A percentile compares a stretch with the other conserved stretches of the same genome.
Conservation (phyloP, 768 basidiomycete genomes). For the Tricholoma hemisulphureum region DNA sequence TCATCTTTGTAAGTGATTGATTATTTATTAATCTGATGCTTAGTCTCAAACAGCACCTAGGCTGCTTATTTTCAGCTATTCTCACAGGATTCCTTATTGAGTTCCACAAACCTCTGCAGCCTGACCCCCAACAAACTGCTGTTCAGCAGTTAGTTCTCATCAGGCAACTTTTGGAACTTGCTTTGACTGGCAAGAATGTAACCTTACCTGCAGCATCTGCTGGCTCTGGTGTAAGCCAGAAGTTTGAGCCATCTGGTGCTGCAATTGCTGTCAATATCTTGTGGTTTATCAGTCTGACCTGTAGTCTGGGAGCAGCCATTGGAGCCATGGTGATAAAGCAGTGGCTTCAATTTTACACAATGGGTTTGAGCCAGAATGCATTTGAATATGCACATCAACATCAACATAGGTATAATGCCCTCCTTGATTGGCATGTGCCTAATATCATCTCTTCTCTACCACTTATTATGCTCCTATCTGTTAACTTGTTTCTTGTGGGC, state of each 20-base stretch:
- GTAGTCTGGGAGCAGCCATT: constrained; percentile 19
- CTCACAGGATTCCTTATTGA: constrained; percentile 22
- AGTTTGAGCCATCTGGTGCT: background rate
- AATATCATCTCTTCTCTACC: constrained; percentile 19
- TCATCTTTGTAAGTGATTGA: constrained; percentile 12
- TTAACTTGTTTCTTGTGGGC: constrained; percentile 18
- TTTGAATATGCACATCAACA: constrained; percentile 16
- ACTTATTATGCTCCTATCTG: constrained; percentile 21
- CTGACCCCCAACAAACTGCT: constrained; percentile 11
- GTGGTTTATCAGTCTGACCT: constrained; percentile 17
- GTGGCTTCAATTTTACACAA: constrained; percentile 16
- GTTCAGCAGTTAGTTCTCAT: constrained; percentile 9
- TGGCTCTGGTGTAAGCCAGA: background rate
- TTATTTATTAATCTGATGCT: background rate
- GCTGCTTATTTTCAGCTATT: constrained; percentile 22
- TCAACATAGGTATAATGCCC: constrained; percentile 17
- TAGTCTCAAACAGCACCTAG: constrained; percentile 1
- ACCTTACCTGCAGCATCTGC: background rate
- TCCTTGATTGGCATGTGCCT: constrained; percentile 19
- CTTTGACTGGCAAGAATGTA: background rate
- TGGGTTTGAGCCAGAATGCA: constrained; percentile 13
- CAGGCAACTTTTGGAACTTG: constrained; percentile 5
- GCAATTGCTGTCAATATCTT: constrained; percentile 10
- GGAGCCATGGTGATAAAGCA: constrained; percentile 21
- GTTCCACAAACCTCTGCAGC: constrained; percentile 15